Evolutionary conservation across 805 yeast genomes (phyloP).

Genomic region (Starmerella potacharoeniae): DNA sequence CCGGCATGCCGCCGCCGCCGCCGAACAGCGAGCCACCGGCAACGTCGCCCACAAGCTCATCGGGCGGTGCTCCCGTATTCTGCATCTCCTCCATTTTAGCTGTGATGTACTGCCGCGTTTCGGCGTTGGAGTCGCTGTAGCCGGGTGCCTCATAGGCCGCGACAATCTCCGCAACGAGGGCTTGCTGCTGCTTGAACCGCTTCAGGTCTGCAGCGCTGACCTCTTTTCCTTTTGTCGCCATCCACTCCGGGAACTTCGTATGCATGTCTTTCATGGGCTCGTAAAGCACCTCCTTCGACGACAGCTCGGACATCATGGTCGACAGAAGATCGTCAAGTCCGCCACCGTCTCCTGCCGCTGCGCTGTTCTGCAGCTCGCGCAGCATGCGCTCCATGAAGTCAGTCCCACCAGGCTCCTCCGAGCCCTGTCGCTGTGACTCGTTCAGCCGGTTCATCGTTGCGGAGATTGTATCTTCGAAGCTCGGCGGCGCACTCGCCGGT

Average conservation of each 20-base stretch:
- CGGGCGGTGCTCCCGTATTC: slow-evolving; percentile 70
- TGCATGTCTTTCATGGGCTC: slow-evolving; percentile 79
- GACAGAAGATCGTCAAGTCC: slow-evolving; percentile 56
- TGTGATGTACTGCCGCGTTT: slow-evolving; percentile 42
- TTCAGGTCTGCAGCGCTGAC: slow-evolving; percentile 38
- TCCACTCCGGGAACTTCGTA: slow-evolving; percentile 60
- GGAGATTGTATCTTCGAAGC: slow-evolving; percentile 62
- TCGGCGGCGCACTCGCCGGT: slow-evolving; percentile 5
- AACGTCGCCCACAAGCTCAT: slow-evolving; percentile 55
- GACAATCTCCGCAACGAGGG: slow-evolving; percentile 49
- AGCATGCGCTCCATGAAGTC: slow-evolving; percentile 53
- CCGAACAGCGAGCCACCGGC: slow-evolving; percentile 33
- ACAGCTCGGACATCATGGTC: slow-evolving; percentile 69
- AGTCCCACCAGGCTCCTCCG: slow-evolving; percentile 28
- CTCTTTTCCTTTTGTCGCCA: slow-evolving; percentile 38
- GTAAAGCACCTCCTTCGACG: slow-evolving; percentile 74
- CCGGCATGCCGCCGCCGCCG: slow-evolving; percentile 21
- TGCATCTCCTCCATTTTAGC: slow-evolving; percentile 49
- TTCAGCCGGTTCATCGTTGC: slow-evolving; percentile 70
- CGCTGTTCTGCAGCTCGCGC: slow-evolving; percentile 39
- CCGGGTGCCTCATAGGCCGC: slow-evolving; percentile 51
- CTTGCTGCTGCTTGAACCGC: slow-evolving; percentile 52
- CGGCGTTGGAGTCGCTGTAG: slow-evolving; percentile 42
- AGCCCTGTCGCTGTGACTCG: slow-evolving; percentile 56
- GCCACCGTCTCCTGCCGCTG: slow-evolving; percentile 34